Percentiles rank a stretch among this genome's conserved stretches.
These are phyloP conservation scores for Amaranthus palmeri DNA, from an alignment of 148 eudicot species.

Conservation along the genomic window DNA sequence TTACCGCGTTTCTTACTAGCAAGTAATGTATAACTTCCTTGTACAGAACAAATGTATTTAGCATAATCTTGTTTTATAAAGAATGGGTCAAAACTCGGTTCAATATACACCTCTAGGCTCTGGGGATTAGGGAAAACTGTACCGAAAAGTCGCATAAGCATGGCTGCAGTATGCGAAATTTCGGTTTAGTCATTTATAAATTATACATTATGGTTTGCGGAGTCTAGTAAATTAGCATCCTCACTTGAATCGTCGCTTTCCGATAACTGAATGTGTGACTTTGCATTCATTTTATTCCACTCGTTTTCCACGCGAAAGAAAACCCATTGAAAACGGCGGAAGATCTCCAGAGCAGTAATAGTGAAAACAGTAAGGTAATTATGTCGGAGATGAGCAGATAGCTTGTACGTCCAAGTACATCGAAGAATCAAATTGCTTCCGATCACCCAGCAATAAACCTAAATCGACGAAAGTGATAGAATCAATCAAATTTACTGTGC, in stretches of 20 bases:
- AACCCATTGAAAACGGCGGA: slow-evolving; percentile 92
- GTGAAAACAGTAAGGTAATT: slow-evolving; percentile 76
- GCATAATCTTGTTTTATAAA: neutral
- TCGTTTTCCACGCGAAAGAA: slow-evolving; percentile 94
- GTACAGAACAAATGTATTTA: neutral
- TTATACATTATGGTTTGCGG: slow-evolving; percentile 56
- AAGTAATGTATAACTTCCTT: neutral
- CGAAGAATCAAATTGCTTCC: slow-evolving; percentile 88
- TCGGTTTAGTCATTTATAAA: slow-evolving; percentile 34
- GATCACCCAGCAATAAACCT: slow-evolving; percentile 84
- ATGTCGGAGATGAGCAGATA: slow-evolving; percentile 96
- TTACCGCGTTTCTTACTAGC: neutral
- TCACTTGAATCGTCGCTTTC: slow-evolving; percentile 48
- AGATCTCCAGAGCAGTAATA: slow-evolving; percentile 75
- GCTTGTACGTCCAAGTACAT: slow-evolving; percentile 99
- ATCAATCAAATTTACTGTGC: neutral
- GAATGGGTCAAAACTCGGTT: slow-evolving; percentile 16
- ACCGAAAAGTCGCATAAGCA: neutral
- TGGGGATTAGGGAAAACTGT: neutral
- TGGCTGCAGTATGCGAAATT: neutral
- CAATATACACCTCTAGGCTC: slow-evolving; percentile 9
- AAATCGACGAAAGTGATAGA: slow-evolving; percentile 4
- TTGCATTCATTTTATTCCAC: slow-evolving; percentile 78
- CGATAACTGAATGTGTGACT: slow-evolving; percentile 49
- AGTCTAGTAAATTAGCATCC: slow-evolving; percentile 58